Evolutionary conservation across 1,284 basidiomycete species (phyloP), one percentile per base, ranked within the genome.

Genomic region (Ceratobasidium sp.): DNA sequence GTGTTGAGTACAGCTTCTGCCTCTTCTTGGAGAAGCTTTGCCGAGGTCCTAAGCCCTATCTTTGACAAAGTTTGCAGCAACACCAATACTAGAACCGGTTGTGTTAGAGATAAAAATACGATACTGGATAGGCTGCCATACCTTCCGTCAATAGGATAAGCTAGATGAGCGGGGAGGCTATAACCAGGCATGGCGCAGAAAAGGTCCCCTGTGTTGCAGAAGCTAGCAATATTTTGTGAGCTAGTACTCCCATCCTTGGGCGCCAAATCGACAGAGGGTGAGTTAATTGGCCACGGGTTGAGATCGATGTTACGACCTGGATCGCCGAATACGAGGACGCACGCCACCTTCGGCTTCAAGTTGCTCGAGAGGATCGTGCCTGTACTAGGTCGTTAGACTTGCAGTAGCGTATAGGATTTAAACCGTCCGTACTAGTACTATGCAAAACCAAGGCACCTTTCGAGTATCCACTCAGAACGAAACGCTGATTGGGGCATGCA

Each of bases 191-290:
- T 23, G 33, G 44, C 44, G n/a, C 61, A 75, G 61, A 75, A 75
- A 1, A 65, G 17, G 33, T 75, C 73, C 2, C 59, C 73, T 10
- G 38, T 59, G 40, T 76, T 67, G 40, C 74, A 76, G 52, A 76
- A 76, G 64, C 74, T 67, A 5, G 74, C 64, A 33, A 76, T 67
- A n/a, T 76, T 76, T 44, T 76, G 64, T 6, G 64, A 76, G 50
- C 50, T 57, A 15, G 74, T 42, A 40, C 64, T 76, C 7, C 74
- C 74, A 38, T 76, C 64, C 28, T 59, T 66, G 50, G 64, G 74
- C 7, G 74, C n/a, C 50, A 76, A 42, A n/a, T 76, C 74, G 20
- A 76, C 64, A 23, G 64, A 76, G 1, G 74, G 74, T 28, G 64
- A 66, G 62, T 66, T 46, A 40, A 76, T 76, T 42, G 74, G 74